Conservation (phyloP, 306 rosid species). For the Neltuma alba region DNA sequence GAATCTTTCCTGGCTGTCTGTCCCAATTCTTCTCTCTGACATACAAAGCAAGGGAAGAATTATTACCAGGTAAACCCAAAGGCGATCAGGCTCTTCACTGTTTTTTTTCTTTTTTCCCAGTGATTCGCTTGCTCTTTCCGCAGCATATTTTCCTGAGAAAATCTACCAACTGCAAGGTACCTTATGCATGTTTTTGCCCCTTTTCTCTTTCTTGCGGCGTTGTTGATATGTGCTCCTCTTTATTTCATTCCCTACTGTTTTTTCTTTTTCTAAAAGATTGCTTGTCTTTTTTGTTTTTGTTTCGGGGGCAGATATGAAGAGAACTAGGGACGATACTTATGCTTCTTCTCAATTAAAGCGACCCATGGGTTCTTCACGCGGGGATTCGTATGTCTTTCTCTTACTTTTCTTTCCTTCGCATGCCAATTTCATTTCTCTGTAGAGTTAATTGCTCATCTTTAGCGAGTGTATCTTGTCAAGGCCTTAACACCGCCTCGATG, state of each 20-base stretch:
- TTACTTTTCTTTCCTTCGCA: not conserved
- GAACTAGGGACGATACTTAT: constrained; percentile 63
- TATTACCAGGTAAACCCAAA: constrained; percentile 1
- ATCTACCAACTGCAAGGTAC: constrained; percentile 37
- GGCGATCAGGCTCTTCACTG: constrained; percentile 43
- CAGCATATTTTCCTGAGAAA: constrained; percentile 28
- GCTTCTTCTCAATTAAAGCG: constrained; percentile 66
- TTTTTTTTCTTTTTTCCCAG: constrained; percentile 7
- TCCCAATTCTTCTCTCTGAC: constrained; percentile 35
- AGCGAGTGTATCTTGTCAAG: not conserved
- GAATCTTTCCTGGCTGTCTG: constrained; percentile 22
- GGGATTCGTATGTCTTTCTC: constrained; percentile 58
- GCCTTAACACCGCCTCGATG: constrained; percentile 9
- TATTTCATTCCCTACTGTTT: not conserved
- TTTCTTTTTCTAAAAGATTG: constrained; percentile 30
- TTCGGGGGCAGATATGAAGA: constrained; percentile 56
- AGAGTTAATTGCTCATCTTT: constrained; percentile 30
- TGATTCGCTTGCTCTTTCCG: constrained; percentile 36
- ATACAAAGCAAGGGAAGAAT: constrained; percentile 27
- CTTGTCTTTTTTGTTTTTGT: not conserved
- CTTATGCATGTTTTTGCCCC: not conserved
- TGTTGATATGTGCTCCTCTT: constrained; percentile 25
- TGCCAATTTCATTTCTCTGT: constrained; percentile 29
- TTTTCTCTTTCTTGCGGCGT: constrained; percentile 29
- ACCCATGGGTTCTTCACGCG: constrained; percentile 61